These are phyloP conservation scores for Solanum microdontum DNA, from an alignment of 257 asterid species.

Conservation along the genomic window DNA sequence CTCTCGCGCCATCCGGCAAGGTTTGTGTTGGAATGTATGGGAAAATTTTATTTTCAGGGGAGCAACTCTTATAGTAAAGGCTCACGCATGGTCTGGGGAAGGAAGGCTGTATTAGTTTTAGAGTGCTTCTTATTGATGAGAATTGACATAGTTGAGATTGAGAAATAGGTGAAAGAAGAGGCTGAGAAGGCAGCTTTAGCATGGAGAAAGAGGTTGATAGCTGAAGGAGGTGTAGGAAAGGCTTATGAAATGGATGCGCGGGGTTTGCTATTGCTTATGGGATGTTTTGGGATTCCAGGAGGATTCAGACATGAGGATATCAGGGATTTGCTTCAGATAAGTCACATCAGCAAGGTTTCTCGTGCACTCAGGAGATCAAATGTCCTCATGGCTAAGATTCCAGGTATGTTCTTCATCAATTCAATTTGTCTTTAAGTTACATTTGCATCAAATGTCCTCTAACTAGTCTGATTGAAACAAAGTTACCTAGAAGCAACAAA, in stretches of 20 bases:
- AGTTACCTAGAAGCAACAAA: not conserved
- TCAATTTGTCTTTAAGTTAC: not conserved
- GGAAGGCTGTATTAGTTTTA: constrained; percentile 56
- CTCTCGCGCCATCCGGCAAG: constrained; percentile 43
- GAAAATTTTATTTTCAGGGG: constrained; percentile 68
- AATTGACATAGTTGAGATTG: constrained; percentile 11
- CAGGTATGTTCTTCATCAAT: constrained; percentile 32
- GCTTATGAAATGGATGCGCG: constrained; percentile 63
- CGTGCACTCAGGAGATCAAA: constrained; percentile 39
- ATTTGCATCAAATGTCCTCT: not conserved
- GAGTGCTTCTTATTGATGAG: constrained; percentile 67
- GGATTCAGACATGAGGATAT: constrained; percentile 44
- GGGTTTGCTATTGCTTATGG: constrained; percentile 63
- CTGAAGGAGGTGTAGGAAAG: constrained; percentile 56
- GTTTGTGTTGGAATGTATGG: constrained; percentile 56
- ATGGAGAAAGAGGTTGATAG: constrained; percentile 64
- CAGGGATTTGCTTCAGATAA: constrained; percentile 41
- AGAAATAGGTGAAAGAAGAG: constrained; percentile 38
- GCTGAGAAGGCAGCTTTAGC: constrained; percentile 44
- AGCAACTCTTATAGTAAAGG: constrained; percentile 32
- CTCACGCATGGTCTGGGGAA: constrained; percentile 46
- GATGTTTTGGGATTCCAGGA: constrained; percentile 55
- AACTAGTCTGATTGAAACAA: not conserved
- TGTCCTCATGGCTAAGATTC: constrained; percentile 36
- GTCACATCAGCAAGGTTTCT: constrained; percentile 41